These are phyloP conservation scores for Allomyces javanicus DNA, from an alignment of 192 early-diverging fungal genomes.

Conservation along the genomic window DNA sequence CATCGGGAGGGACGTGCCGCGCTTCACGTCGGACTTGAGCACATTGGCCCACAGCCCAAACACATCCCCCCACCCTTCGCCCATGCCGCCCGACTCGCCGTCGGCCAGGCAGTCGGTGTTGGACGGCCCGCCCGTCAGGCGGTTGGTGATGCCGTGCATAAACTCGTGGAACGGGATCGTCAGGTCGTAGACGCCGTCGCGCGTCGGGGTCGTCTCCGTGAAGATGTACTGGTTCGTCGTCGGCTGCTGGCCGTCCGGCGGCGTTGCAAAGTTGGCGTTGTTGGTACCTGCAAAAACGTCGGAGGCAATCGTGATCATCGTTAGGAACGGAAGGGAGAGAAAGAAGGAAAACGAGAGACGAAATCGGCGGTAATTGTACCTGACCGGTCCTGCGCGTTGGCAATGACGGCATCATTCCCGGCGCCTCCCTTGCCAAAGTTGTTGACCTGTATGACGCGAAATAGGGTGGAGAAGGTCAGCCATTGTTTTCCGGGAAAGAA, in stretches of 20 bases:
- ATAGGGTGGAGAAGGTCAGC: too few relatives aligned
- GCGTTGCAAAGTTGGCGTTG: slow-evolving; percentile 42
- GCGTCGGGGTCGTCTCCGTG: too few relatives aligned
- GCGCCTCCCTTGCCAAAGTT: slow-evolving; percentile 33
- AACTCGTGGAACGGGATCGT: slow-evolving; percentile 40
- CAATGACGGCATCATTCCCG: slow-evolving; percentile 26
- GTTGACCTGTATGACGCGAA: slow-evolving; percentile 1
- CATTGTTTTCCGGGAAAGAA: too few relatives aligned
- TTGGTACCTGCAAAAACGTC: slow-evolving; percentile 13
- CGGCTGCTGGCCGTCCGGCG: slow-evolving; percentile 9
- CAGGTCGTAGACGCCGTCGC: slow-evolving; percentile 23
- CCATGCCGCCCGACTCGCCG: slow-evolving; percentile 39
- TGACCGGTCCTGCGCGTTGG: slow-evolving; percentile 24
- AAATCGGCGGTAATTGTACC: slow-evolving; percentile 3
- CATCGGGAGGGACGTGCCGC: slow-evolving; percentile 16
- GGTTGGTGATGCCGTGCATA: slow-evolving; percentile 39
- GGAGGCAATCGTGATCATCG: slow-evolving; percentile 1
- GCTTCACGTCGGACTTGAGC: slow-evolving; percentile 13
- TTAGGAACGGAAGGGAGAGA: too few relatives aligned
- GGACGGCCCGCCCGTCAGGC: slow-evolving; percentile 43
- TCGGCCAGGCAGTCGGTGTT: slow-evolving; percentile 34
- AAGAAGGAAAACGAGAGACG: background rate
- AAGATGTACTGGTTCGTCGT: too few relatives aligned
- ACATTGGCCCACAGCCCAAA: slow-evolving; percentile 18
- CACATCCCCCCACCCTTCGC: slow-evolving; percentile 43